A percentile compares a stretch with the other conserved stretches of the same genome.
phyloP scores from a whole-genome alignment of 345 rosid genomes.

The Leavenworthia alabamica region DNA sequence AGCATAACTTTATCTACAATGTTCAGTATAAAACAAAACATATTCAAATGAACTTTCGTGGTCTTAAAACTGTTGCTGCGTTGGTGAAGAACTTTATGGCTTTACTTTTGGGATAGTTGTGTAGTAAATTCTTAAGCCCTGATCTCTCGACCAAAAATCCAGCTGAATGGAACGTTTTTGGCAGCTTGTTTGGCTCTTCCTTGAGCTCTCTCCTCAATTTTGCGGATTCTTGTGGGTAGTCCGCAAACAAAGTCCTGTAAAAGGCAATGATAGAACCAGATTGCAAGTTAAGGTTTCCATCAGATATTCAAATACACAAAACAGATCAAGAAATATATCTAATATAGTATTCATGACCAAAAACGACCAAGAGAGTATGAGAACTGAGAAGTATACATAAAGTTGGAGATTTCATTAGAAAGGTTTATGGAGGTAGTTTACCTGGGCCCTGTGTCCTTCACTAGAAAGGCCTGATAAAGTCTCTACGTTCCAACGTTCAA shows the following conservation, averaged over 20 bases:
- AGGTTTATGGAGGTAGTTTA: conserved; percentile 15
- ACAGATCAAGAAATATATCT: not conserved
- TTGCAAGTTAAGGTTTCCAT: not conserved
- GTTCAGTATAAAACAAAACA: conserved; percentile 18
- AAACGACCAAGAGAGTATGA: not conserved
- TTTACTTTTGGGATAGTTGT: not conserved
- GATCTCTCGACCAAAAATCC: conserved; percentile 50
- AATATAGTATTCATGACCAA: not conserved
- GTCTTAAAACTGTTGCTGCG: conserved; percentile 4
- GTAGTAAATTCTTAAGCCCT: conserved; percentile 26
- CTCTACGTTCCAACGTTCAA: conserved; percentile 53
- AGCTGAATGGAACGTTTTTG: conserved; percentile 43
- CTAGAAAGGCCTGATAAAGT: conserved; percentile 49
- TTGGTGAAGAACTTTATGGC: conserved; percentile 10
- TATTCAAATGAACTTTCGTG: conserved; percentile 20
- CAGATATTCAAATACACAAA: conserved; percentile 5
- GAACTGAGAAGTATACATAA: not conserved
- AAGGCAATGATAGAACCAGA: not conserved
- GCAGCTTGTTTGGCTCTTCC: conserved; percentile 48
- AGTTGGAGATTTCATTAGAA: not conserved
- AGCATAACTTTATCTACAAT: conserved; percentile 26
- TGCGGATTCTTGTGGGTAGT: conserved; percentile 49
- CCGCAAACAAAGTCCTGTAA: conserved; percentile 44
- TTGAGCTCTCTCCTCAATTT: conserved; percentile 58
- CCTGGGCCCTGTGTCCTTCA: conserved; percentile 47